Base-by-base conservation (phyloP, 805 yeast genomes). In the Myxozyma monticola region DNA sequence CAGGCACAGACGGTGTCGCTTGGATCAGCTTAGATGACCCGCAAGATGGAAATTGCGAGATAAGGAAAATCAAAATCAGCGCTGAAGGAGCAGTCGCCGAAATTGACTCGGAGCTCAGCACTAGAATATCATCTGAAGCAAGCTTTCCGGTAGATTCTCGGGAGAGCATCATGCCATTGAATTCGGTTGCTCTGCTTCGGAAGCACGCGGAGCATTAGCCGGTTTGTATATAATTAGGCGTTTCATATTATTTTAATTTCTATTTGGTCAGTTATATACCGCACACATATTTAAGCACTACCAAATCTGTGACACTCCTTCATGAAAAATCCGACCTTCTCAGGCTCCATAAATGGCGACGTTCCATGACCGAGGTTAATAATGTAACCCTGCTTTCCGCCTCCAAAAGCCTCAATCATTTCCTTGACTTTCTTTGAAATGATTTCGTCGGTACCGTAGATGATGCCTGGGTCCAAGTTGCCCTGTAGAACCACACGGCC, bases 331-430 rank as follows among this genome's bases (percentile, higher is more conserved):
- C 80, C 82, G 55, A 93, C 79, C 68, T 85, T 85, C 58, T 86
- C 96, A 9, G 98, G 96, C 57, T 88, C 85, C 96, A 93, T 89
- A 71, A 87, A 88, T 20, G 99, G 99, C 67, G 89, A 97, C 20
- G 99, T 93, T 15, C 99, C 99, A 63, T 93, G 99, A 40, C 99
- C 99, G 65, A 93, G 86, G 73, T 93, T 93, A 61, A 91, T 84
- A 60, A 93, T 91, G 71, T 93, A 93, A 63, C 84, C 78, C 64
- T 86, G 81, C 69, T 88, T 88, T 20, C 96, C 96, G 38, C 95
- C 95, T n/a, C 93, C 93, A 66, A 93, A 93, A 5, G 90, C 95
- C 51, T 75, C 67, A 54, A 93, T 84, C 99, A 93, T 93, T 57
- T 76, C 76, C 70, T 86, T 86, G 15, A 87, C 96, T 71, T 89